A percentile compares a stretch with the other conserved stretches of the same genome.
These are phyloP conservation scores for Cadophora gregata DNA, from an alignment of 2,329 filamentous ascomycete genomes.

Conservation along the genomic window DNA sequence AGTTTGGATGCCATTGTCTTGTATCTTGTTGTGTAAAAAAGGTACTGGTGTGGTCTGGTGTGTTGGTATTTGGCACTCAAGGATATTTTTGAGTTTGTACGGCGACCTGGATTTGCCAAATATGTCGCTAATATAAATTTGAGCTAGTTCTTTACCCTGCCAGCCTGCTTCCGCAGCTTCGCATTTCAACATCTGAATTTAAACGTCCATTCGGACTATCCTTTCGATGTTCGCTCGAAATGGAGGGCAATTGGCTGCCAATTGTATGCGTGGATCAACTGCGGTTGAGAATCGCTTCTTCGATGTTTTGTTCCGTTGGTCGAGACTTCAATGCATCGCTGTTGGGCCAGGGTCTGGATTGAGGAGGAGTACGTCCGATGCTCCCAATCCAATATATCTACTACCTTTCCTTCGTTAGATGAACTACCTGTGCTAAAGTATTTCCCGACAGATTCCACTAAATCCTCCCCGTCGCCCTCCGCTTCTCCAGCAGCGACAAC, in stretches of 20 bases:
- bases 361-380: not conserved
- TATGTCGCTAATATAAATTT: slow-evolving; percentile 31
- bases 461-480: not conserved
- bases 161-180: no score
- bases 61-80: slow-evolving; percentile 8
- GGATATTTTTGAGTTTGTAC: slow-evolving; percentile 29
- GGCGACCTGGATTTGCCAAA: slow-evolving; percentile 22
- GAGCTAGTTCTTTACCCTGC: not conserved
- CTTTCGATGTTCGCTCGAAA: slow-evolving; percentile 33
- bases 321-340: slow-evolving; percentile 21
- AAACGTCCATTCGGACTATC: not conserved
- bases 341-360: slow-evolving; percentile 4
- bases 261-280: slow-evolving; percentile 15
- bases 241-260: slow-evolving; percentile 28
- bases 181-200: not conserved
- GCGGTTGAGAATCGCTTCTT: slow-evolving; percentile 37
- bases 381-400: no score
- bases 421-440: not conserved
- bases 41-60: not conserved
- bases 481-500: not conserved
- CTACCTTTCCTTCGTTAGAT: no score
- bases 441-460: not conserved
- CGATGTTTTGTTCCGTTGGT: slow-evolving; percentile 34
- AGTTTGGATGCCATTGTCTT: slow-evolving; percentile 24
- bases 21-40: not conserved